phyloP scores from a whole-genome alignment of 1,284 basidiomycete genomes.

The Ganoderma resinaceum region DNA sequence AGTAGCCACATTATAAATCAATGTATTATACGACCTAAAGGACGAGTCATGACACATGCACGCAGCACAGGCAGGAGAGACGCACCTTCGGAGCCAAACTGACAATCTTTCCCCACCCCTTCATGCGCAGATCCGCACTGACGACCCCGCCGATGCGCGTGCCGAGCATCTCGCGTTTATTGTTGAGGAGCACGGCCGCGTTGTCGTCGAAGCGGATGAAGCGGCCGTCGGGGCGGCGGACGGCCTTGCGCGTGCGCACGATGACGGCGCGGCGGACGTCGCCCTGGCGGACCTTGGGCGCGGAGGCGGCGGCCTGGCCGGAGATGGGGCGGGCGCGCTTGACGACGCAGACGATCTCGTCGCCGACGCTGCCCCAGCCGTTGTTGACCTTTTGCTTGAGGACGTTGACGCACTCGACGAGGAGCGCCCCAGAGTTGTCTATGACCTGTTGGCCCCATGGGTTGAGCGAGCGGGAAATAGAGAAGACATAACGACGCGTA shows the following conservation, averaged over 20 bases:
- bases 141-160: constrained; percentile 96
- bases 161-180: constrained; percentile 96
- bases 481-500: constrained; percentile 37
- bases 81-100: constrained; percentile 91
- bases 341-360: constrained; percentile 98
- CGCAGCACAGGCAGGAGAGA: not conserved
- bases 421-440: constrained; percentile 97
- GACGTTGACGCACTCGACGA: constrained; percentile 97
- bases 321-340: constrained; percentile 75
- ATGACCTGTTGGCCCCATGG: constrained; percentile 70
- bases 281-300: constrained; percentile 88
- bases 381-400: constrained; percentile 95
- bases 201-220: constrained; percentile 97
- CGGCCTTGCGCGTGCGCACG: constrained; percentile 88
- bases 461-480: not conserved
- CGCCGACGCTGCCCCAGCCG: constrained; percentile 84
- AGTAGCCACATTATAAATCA: constrained; percentile 17
- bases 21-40: constrained; percentile 24
- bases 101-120: constrained; percentile 96
- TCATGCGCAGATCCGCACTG: constrained; percentile 88
- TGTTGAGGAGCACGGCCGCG: constrained; percentile 94
- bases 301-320: constrained; percentile 61
- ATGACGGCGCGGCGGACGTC: constrained; percentile 93
- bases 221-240: constrained; percentile 85
- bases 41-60: not conserved